Base-by-base conservation (phyloP, 2,329 filamentous ascomycete species). In the Pestalotiopsis sp. region DNA sequence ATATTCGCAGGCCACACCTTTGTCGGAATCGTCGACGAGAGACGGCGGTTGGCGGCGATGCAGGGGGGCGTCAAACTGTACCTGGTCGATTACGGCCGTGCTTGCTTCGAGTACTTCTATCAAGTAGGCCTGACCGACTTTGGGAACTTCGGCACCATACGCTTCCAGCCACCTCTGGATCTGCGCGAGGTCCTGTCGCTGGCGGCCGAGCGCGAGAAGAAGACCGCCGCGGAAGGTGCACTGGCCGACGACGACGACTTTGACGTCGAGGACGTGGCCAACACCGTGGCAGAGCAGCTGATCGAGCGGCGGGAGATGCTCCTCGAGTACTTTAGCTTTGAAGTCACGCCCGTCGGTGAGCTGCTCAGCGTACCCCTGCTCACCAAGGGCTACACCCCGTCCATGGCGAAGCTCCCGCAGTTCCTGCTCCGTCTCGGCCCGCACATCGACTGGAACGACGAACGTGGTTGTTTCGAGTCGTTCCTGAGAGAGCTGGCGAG, bases 81-180 rank as follows among this genome's bases (percentile, higher is more conserved):
- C 79, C 88, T 99, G 25, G 86, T 99, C 66, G 96, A 99, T 80
- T 99, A 99, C 76, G 96, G 94, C 12, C 90, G 95, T 77, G 83
- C 93, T 1, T 93, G 90, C 78, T 92, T 90, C 70, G 95, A 98
- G 75, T 97, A 95, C 79, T 97, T 98, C 79, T 99, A 99, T 82
- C 96, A 99, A 81, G 83, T 98, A 23, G 95, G 94, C 0, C 87
- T 99, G 45, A 97, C 94, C 0, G 94, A 99, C 77, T 99, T 99
- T 80, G 94, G 92, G 1, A 99, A 99, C 78, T 98, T 97, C 76
- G 96, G 96, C 2, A 80, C 85, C 25, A 94, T 99, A 69, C 90
- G 88, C 12, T 94, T 99, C 75, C 88, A 90, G 63, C 93, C 94
- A 2, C 87, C 94, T 0, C 86, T 98, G 1, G 85, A 90, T 68